These are phyloP conservation scores for Podaxis rugospora DNA, from an alignment of 768 basidiomycete genomes.

Conservation along the genomic window DNA sequence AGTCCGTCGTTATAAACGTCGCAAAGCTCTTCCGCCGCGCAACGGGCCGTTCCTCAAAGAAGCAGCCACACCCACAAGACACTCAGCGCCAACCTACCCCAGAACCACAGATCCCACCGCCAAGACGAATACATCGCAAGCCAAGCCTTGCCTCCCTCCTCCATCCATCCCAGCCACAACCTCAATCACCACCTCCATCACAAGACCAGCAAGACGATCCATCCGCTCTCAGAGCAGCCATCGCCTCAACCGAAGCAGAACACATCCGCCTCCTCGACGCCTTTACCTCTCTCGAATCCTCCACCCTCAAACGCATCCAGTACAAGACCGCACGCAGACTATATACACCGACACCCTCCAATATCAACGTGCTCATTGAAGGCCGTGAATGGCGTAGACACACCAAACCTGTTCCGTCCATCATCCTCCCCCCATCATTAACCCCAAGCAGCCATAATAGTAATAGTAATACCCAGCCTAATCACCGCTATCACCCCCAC, in stretches of 20 bases:
- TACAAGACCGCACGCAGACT: conserved; percentile 34
- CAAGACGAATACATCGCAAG: conserved; percentile 1
- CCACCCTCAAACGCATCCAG: conserved; percentile 44
- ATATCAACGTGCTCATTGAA: conserved; percentile 24
- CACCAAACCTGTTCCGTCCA: conserved; percentile 17
- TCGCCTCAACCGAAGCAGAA: conserved; percentile 62
- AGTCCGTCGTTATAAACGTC: conserved; percentile 25
- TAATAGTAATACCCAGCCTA: too few species aligned
- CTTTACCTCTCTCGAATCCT: conserved; percentile 63
- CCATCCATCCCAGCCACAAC: not conserved
- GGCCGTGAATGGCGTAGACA: conserved; percentile 33
- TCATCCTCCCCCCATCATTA: conserved; percentile 21
- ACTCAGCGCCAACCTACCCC: not conserved
- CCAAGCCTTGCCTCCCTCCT: not conserved
- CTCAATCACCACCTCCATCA: not conserved
- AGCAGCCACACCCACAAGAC: not conserved
- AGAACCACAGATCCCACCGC: not conserved
- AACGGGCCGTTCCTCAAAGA: conserved; percentile 23
- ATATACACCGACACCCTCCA: conserved; percentile 25
- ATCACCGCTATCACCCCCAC: conserved; percentile 7
- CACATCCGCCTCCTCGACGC: conserved; percentile 58
- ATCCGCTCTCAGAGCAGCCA: conserved; percentile 53
- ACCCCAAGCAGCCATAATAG: conserved; percentile 8
- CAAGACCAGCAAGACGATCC: conserved; percentile 15
- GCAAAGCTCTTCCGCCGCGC: conserved; percentile 34